Percentiles rank a stretch among this genome's conserved stretches.
These are phyloP conservation scores for Plasmopara viticola DNA, from an alignment of 352 stramenopile genomes.

Conservation along the genomic window DNA sequence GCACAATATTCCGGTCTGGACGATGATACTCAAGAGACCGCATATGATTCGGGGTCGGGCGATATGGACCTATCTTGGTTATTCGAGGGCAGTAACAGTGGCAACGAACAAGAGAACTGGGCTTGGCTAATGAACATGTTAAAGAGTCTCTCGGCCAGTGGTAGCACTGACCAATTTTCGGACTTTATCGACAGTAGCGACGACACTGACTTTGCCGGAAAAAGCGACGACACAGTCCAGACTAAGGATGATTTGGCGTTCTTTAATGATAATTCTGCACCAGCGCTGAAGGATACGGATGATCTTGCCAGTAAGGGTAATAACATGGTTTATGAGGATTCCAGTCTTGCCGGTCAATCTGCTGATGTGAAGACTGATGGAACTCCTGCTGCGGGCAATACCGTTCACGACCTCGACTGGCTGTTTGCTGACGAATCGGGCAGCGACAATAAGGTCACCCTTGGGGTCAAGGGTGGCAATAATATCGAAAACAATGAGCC, in stretches of 20 bases:
- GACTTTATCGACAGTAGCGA: conserved; percentile 5
- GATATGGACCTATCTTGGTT: background rate
- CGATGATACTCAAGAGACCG: background rate
- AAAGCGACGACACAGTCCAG: conserved; percentile 4
- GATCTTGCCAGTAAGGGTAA: background rate
- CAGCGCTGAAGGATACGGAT: background rate
- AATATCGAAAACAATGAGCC: background rate
- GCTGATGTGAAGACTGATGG: too few relatives aligned
- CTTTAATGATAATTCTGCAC: background rate
- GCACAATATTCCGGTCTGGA: background rate
- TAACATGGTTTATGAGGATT: conserved; percentile 2
- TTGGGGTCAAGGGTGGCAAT: background rate
- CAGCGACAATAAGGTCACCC: too few relatives aligned
- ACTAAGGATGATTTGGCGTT: conserved; percentile 1
- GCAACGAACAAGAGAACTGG: background rate
- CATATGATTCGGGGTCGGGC: background rate
- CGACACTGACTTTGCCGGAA: conserved; percentile 1
- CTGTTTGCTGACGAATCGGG: too few relatives aligned
- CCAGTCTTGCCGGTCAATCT: too few relatives aligned
- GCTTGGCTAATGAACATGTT: conserved; percentile 2
- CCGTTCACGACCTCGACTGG: too few relatives aligned
- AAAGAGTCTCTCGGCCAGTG: background rate
- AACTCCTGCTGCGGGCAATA: too few relatives aligned
- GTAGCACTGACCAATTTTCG: conserved; percentile 5
- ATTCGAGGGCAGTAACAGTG: background rate